Evolutionary conservation across 148 eudicot genomes (phyloP), one percentile per base, ranked within the genome.

Genomic region (Dianthus caryophyllus): DNA sequence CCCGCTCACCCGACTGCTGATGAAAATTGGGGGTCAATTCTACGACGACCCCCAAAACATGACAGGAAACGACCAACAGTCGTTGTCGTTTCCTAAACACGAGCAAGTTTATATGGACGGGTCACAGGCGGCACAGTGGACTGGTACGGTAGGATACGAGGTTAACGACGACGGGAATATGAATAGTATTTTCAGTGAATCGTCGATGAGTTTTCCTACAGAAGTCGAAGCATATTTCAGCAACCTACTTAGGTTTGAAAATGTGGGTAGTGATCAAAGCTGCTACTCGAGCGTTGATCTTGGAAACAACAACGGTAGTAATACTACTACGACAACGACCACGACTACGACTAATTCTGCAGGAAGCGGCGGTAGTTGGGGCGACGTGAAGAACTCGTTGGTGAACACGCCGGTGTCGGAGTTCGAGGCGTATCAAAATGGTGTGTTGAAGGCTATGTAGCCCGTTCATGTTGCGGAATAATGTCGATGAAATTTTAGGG

Each of bases 301-400:
- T 4, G 77, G 61, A 11, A 77, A 65, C 50, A 70, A 64, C 30
- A 79, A 63, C 60, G 63, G 44, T 41, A 62, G 9, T 41, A 61
- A 12, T 14, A n/a, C n/a, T n/a, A n/a, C n/a, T n/a, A 24, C 12
- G 14, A 62, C 30, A 12, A 62, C 30, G 15, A 63, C 51, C 3
- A 61, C 47, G 5, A 43, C 66, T 44, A 44, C 69, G 9, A 73
- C 68, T 65, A 76, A 76, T 69, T 77, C 87, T 16, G 73, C 63
- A 43, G 90, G 81, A 41, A 85, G 81, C 36, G 64, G 66, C 5
- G 76, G 53, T 38, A 63, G 36, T 55, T 83, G 83, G 80, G 80
- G 78, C 47, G 83, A 78, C 21, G 52, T 75, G 57, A 72, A 59
- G 68, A 72, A 66, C 71, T 77, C 83, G 12, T 55, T 81, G 21